Base-by-base conservation (phyloP, 495 filamentous ascomycete genomes). In the Aspergillus conjunctus region DNA sequence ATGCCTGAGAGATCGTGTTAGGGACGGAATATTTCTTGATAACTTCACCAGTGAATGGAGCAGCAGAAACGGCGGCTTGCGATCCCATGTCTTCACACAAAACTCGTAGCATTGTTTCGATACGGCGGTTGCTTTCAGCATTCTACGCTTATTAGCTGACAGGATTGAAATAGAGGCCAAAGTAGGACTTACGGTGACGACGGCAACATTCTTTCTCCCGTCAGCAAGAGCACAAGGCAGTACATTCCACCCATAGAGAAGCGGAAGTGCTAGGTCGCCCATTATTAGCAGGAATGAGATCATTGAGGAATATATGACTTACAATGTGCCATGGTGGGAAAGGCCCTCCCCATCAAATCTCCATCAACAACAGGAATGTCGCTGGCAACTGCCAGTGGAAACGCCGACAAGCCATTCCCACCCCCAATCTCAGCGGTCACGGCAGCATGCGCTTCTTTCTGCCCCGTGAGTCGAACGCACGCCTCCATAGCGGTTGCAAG, bases 1-100 rank as follows among this genome's bases (percentile, higher is more conserved):
- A 81, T 22, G 77, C 68, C 58, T 68, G 66, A 12, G 73, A 76
- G 15, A 74, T 66, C 0, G 73, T 77, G 56, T 77, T 75, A 3
- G 69, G 72, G 20, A 79, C 64, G 1, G 64, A 70, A 55, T 72
- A 70, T 20, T 70, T 43, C 41, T 71, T 64, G 20, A 74, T 69
- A 8, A 60, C 65, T 11, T 68, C 64, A 14, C 70, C 70, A 0
- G 59, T 71, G 10, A 72, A 51, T 1, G 75, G 75, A 11, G 60
- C 48, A 9, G 65, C 59, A 10, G 73, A 60, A 32, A 70, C 56
- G 12, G 64, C 72, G 8, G 70, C 62, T 22, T 58, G 62, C 8
- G 61, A 58, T 12, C 68, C 72, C 50, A 73, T 63, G 54, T 70
- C 70, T 7, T 66, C 62, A 46, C 68, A 71, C 14, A 69, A 60